A percentile compares a stretch with the other conserved stretches of the same genome.
These are phyloP conservation scores for Myriosclerotinia duriaeana DNA, from an alignment of 2,329 filamentous ascomycete species.

Conservation along the genomic window DNA sequence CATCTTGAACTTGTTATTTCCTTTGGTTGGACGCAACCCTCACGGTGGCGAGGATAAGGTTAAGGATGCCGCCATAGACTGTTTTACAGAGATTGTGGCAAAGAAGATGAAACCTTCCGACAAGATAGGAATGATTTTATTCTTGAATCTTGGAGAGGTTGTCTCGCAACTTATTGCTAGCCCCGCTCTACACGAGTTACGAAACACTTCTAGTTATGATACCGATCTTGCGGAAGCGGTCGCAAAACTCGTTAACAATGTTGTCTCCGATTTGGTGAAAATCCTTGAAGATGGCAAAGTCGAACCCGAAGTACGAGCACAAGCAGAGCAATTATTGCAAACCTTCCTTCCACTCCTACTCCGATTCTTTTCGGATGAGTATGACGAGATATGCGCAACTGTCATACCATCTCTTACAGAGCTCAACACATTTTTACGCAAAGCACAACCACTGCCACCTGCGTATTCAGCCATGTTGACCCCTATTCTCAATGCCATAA, in stretches of 20 bases:
- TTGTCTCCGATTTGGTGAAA: slow-evolving; percentile 81
- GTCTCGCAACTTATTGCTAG: slow-evolving; percentile 83
- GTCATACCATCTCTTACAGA: slow-evolving; percentile 93
- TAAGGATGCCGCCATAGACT: slow-evolving; percentile 87
- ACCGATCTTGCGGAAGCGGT: slow-evolving; percentile 93
- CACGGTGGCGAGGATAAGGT: slow-evolving; percentile 70
- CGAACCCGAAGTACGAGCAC: slow-evolving; percentile 63
- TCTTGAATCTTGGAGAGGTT: slow-evolving; percentile 83
- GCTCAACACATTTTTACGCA: slow-evolving; percentile 85
- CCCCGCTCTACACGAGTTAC: slow-evolving; percentile 73
- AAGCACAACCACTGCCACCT: slow-evolving; percentile 68
- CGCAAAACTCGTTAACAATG: slow-evolving; percentile 91
- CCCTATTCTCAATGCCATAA: slow-evolving; percentile 86
- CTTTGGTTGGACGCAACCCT: slow-evolving; percentile 75
- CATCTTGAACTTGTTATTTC: slow-evolving; percentile 81
- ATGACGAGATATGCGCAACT: slow-evolving; percentile 95
- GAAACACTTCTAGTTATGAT: slow-evolving; percentile 84
- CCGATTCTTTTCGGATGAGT: slow-evolving; percentile 95
- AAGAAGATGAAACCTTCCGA: slow-evolving; percentile 97
- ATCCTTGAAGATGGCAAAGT: slow-evolving; percentile 70
- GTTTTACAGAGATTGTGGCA: slow-evolving; percentile 90
- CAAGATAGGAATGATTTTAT: slow-evolving; percentile 91
- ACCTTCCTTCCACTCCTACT: slow-evolving; percentile 83
- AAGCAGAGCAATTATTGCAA: slow-evolving; percentile 78
- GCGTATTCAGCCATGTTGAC: slow-evolving; percentile 81